phyloP scores from a whole-genome alignment of 2,329 filamentous ascomycete species.

The Cercospora citrullina region DNA sequence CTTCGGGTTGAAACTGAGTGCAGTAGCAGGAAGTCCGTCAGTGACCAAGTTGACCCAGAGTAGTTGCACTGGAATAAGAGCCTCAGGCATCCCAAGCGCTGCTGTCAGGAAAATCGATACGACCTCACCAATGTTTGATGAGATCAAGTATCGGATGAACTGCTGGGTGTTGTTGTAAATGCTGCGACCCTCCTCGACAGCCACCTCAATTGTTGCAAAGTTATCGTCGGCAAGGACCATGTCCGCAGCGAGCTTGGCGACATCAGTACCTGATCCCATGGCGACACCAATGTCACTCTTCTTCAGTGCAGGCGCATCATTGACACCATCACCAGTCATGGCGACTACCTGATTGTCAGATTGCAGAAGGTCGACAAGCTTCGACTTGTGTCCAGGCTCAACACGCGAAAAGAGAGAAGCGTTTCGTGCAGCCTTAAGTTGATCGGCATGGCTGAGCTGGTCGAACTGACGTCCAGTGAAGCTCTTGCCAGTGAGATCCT shows the following conservation, averaged over 20 bases:
- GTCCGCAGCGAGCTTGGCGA: conserved; percentile 92
- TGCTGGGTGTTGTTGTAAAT: conserved; percentile 99
- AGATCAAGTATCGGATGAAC: conserved; percentile 98
- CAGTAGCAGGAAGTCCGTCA: conserved; percentile 92
- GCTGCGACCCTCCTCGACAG: conserved; percentile 93
- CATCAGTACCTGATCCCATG: conserved; percentile 97
- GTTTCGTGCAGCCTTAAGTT: conserved; percentile 78
- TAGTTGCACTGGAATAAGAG: conserved; percentile 92
- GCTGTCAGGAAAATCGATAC: conserved; percentile 98
- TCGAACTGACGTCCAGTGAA: conserved; percentile 96
- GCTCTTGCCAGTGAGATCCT: conserved; percentile 87
- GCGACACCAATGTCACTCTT: conserved; percentile 98
- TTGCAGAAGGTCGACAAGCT: conserved; percentile 93
- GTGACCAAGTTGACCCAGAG: conserved; percentile 99
- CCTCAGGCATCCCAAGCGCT: conserved; percentile 94
- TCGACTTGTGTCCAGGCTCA: conserved; percentile 95
- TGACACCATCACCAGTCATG: conserved; percentile 99
- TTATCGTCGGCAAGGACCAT: conserved; percentile 99
- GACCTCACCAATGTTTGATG: conserved; percentile 97
- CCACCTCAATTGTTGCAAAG: conserved; percentile 94
- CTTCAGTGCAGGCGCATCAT: conserved; percentile 95
- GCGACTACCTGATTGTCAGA: conserved; percentile 91
- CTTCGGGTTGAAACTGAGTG: conserved; percentile 96
- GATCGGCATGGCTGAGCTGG: conserved; percentile 71
- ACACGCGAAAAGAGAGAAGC: conserved; percentile 95